Conservation (phyloP, 257 asterid genomes). For the Fraxinus excelsior region DNA sequence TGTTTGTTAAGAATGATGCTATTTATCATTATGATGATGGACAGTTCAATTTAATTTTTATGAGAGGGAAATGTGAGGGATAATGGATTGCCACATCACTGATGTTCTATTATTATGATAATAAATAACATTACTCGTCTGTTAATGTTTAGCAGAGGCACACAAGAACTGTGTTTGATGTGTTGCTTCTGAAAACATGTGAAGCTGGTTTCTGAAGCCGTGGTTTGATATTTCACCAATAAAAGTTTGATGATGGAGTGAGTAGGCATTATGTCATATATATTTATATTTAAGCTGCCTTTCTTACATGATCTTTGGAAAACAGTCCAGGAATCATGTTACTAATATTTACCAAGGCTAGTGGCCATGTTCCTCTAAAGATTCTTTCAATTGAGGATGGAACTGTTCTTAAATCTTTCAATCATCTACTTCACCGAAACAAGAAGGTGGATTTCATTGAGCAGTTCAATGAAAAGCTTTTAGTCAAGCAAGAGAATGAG, state of each 20-base stretch:
- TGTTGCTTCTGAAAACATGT: background rate
- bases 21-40: no score
- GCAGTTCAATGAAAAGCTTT: slow-evolving; percentile 96
- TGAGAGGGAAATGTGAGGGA: no score
- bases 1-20: background rate
- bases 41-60: no score
- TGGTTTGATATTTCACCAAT: background rate
- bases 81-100: no score
- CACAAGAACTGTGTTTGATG: background rate
- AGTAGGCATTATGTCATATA: background rate
- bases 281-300: slow-evolving; percentile 4
- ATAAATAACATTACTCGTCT: no score
- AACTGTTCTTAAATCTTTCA: slow-evolving; percentile 86
- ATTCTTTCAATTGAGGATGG: slow-evolving; percentile 97
- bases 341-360: slow-evolving; percentile 68
- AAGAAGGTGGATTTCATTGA: slow-evolving; percentile 97
- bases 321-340: slow-evolving; percentile 97
- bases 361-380: slow-evolving; percentile 83
- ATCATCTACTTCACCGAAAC: slow-evolving; percentile 86
- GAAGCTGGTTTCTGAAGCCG: background rate
- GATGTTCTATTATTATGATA: no score
- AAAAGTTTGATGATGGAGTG: background rate
- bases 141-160: background rate
- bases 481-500: slow-evolving; percentile 98
- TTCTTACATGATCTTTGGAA: slow-evolving; percentile 7